Base-by-base conservation (phyloP, 495 filamentous ascomycete genomes). In the Aspergillus incahuasiensis region DNA sequence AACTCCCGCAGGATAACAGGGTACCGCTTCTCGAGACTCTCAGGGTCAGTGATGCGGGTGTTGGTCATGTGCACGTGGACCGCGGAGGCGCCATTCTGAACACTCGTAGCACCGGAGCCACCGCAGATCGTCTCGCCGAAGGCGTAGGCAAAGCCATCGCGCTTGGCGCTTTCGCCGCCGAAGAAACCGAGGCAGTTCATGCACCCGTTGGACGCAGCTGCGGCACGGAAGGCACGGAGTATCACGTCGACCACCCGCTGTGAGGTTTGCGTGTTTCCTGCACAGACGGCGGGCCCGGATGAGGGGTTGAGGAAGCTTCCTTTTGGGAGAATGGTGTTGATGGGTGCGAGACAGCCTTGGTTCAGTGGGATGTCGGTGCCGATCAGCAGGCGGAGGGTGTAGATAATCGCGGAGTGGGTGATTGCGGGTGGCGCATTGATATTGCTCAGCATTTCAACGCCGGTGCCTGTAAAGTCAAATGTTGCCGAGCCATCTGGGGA, bases 41-140 rank as follows among this genome's bases (percentile, higher is more conserved):
- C 92, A 0, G 87, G 77, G 74, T 97, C 92, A 0, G 92, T 95
- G 66, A 96, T 96, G 5, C 92, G 83, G 3, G 92, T 97, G 68
- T 97, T 97, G 15, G 92, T 97, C 88, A 96, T 96, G 70, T 97
- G 90, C 20, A 82, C 86, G 68, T 97, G 92, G 40, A 96, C 91
- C 30, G 89, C 92, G 54, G 78, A 84, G 1, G 86, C 89, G 24
- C 92, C 92, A 55, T 90, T 79, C 90, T 90, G 95, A 18, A 75
- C 76, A 0, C 84, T 78, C 0, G 90, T 89, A 0, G 91, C 92
- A 40, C 92, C 92, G 52, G 81, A 85, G 1, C 92, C 92, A 22
- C 92, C 92, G 5, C 89, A 88, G 67, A 96, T 94, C 1, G 91
- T 96, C 73, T 96, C 91, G 71, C 94, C 95, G 75, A 49, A 49